These are phyloP conservation scores for Pyrenula massariospora DNA, from an alignment of 495 filamentous ascomycete genomes.

Conservation along the genomic window DNA sequence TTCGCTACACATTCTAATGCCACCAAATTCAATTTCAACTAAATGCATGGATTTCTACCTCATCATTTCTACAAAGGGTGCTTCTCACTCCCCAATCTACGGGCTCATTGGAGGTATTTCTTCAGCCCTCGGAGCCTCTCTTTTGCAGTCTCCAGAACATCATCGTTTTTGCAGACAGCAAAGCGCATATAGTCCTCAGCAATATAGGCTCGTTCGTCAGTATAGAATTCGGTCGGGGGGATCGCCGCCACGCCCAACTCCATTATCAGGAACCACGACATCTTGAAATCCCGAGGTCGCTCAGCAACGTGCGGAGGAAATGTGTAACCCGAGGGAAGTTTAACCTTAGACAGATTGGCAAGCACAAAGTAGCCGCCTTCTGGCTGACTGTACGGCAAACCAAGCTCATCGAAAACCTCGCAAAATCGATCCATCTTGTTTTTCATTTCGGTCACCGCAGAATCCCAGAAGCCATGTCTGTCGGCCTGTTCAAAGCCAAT, in stretches of 20 bases:
- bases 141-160: conserved; percentile 80
- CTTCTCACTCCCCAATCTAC: too few relatives aligned
- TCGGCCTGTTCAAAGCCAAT: conserved; percentile 91
- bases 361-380: conserved; percentile 97
- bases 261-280: conserved; percentile 92
- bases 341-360: conserved; percentile 77
- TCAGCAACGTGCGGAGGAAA: conserved; percentile 82
- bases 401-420: conserved; percentile 76
- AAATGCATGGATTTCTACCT: too few relatives aligned
- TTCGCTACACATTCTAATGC: too few relatives aligned
- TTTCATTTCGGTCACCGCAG: conserved; percentile 73
- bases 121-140: conserved; percentile 76
- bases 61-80: too few relatives aligned
- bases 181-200: conserved; percentile 90
- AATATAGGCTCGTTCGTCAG: conserved; percentile 64
- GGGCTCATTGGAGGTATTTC: conserved; percentile 53
- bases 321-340: conserved; percentile 65
- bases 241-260: conserved; percentile 94
- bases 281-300: conserved; percentile 82
- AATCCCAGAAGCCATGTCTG: conserved; percentile 76
- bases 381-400: conserved; percentile 81
- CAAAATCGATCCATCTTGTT: conserved; percentile 82
- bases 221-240: conserved; percentile 95
- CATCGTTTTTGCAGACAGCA: conserved; percentile 92
- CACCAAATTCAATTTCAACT: too few relatives aligned